These are phyloP conservation scores for Hypericum perforatum DNA, from an alignment of 345 rosid genomes.

Conservation along the genomic window DNA sequence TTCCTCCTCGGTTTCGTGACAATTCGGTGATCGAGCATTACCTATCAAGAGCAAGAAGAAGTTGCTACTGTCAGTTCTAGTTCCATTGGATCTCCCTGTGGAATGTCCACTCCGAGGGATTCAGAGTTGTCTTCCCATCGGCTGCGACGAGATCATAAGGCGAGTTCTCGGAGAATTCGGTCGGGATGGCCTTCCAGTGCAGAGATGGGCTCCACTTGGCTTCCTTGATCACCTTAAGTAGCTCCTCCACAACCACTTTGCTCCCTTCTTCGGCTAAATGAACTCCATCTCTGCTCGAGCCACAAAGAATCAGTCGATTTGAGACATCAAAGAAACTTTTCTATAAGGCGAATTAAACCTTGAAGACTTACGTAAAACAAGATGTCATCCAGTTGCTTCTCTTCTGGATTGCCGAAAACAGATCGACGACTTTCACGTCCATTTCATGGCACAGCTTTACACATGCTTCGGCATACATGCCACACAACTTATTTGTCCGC, in stretches of 20 bases:
- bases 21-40: too few species aligned
- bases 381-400: conserved; percentile 5
- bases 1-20: too few species aligned
- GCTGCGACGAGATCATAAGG: conserved; percentile 10
- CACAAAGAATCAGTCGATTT: not conserved
- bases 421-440: conserved; percentile 16
- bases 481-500: conserved; percentile 16
- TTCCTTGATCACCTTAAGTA: conserved; percentile 41
- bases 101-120: conserved; percentile 6
- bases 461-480: conserved; percentile 17
- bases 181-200: conserved; percentile 39
- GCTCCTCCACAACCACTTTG: conserved; percentile 50
- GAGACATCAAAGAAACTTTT: too few species aligned
- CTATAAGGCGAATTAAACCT: too few species aligned
- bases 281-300: conserved; percentile 52
- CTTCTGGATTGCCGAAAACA: conserved; percentile 17
- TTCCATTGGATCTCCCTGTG: not conserved
- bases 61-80: too few species aligned
- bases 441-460: conserved; percentile 12
- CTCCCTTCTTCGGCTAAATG: conserved; percentile 60
- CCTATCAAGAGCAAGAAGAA: too few species aligned
- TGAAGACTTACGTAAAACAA: conserved; percentile 14
- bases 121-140: conserved; percentile 9
- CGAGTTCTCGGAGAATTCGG: conserved; percentile 43
- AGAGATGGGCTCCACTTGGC: conserved; percentile 75